Base-by-base conservation (phyloP, 2,329 filamentous ascomycete species). In the Fusarium dlaminii region DNA sequence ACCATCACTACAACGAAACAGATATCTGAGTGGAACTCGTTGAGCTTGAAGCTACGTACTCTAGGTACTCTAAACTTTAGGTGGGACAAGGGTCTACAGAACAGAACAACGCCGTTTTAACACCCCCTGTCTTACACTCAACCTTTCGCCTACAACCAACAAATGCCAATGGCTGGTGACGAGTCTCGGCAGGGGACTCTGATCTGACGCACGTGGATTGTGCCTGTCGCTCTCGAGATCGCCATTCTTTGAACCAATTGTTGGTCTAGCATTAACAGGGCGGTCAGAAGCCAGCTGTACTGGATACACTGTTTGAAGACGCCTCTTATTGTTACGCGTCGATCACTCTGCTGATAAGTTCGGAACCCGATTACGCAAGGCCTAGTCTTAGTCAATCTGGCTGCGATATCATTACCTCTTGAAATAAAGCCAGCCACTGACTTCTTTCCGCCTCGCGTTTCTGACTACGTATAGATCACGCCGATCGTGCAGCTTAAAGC, bases 1-100 rank as follows among this genome's bases (percentile, higher is more conserved):
- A 61, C 60, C 48, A 51, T 36, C 30, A 54, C 54, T 36, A 43
- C 54, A 56, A 52, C 29, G n/a, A 54, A 49, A 46, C 39, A 55
- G 56, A 63, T 45, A 32, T 66, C 40, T 46, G 52, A 34, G 65
- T 67, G 72, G 75, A 77, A 77, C 74, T 77, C 59, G 76, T 78
- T 78, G 76, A 77, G 65, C 45, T 62, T 48, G 54, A 40, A 57
- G 56, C 63, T 54, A 66, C 61, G 29, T n/a, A 51, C 29, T 8
- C 27, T 48, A 22, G 27, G 27, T 22, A 27, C 45, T 66, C 42
- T 30, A 49, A 49, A 51, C 34, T 32, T 45, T 55, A 49, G 43
- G 51, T 39, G 55, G 61, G 68, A 59, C 72, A 72, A 36, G 72
- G 68, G 60, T 56, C 27, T 70, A 43, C 46, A 29, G 52, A 58